phyloP scores from a whole-genome alignment of 2,329 filamentous ascomycete species.

The Neofusicoccum cordaticola region DNA sequence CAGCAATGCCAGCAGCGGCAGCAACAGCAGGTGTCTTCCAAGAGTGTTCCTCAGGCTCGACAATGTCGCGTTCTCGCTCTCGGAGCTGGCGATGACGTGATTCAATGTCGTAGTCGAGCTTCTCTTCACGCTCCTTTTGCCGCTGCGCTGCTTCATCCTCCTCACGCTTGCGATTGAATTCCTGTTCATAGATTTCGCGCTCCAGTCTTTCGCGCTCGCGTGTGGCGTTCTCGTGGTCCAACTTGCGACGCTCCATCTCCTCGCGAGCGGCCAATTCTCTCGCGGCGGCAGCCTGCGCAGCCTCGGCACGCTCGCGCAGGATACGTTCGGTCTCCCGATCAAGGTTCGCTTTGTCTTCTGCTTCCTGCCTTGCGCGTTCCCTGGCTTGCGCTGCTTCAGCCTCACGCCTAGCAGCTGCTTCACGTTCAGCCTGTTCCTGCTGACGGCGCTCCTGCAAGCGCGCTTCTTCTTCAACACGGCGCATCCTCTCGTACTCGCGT shows the following conservation, averaged over 20 bases:
- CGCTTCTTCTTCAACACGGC: constrained; percentile 10
- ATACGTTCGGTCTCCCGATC: constrained; percentile 33
- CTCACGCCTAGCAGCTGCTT: constrained; percentile 22
- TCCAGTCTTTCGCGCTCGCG: constrained; percentile 24
- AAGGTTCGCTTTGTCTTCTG: constrained; percentile 22
- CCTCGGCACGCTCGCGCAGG: constrained; percentile 26
- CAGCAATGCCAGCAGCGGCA: constrained; percentile 34
- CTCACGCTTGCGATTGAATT: constrained; percentile 12
- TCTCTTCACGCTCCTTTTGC: constrained; percentile 24
- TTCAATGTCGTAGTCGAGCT: constrained; percentile 21
- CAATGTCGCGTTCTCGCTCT: constrained; percentile 32
- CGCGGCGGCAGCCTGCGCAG: constrained; percentile 19
- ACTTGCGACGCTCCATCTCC: constrained; percentile 24
- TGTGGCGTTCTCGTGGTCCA: constrained; percentile 18
- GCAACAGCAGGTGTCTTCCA: constrained; percentile 33
- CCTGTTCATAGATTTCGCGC: constrained; percentile 19
- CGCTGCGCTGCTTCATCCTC: constrained; percentile 20
- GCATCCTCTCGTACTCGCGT: constrained; percentile 8
- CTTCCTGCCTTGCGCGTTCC: constrained; percentile 24
- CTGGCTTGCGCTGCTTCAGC: constrained; percentile 23
- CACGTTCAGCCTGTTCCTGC: constrained; percentile 21
- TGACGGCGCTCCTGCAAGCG: constrained; percentile 28
- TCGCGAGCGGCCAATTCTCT: constrained; percentile 27
- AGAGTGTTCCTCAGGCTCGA: constrained; percentile 25
- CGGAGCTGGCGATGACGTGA: constrained; percentile 33